Conservation (phyloP, 192 early-diverging fungal genomes). For the Linnemannia exigua region DNA sequence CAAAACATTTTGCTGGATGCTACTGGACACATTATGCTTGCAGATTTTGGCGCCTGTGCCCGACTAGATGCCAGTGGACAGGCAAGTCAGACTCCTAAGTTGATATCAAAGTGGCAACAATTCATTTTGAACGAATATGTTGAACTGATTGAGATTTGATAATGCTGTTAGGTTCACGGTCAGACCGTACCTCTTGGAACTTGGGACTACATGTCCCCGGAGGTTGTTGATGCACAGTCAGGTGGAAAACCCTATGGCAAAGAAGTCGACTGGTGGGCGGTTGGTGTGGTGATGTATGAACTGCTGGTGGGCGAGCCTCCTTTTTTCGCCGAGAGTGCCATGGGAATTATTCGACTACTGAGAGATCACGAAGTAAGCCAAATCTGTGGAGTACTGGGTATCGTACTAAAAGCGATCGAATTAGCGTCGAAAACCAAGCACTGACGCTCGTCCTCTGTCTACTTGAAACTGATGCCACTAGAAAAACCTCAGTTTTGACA, state of each 20-base stretch:
- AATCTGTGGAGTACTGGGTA: neutral
- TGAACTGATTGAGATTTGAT: neutral
- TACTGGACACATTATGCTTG: constrained; percentile 78
- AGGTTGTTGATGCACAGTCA: constrained; percentile 89
- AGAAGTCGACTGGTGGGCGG: constrained; percentile 92
- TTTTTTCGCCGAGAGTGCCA: constrained; percentile 89
- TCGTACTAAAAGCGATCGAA: too few relatives aligned
- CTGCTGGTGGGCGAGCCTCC: constrained; percentile 88
- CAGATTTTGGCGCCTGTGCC: constrained; percentile 77
- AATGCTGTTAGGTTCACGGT: constrained; percentile 42
- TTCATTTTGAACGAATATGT: neutral
- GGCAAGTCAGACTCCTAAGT: constrained; percentile 5
- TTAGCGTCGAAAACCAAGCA: neutral
- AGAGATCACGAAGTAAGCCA: constrained; percentile 79
- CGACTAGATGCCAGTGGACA: constrained; percentile 42
- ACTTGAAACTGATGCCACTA: constrained; percentile 28
- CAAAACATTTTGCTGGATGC: constrained; percentile 80
- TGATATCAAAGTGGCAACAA: neutral
- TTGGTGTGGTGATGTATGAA: constrained; percentile 90
- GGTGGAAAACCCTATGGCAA: constrained; percentile 77
- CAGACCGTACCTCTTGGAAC: constrained; percentile 81
- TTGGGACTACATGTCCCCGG: constrained; percentile 96
- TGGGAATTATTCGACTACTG: constrained; percentile 89
- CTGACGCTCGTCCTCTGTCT: neutral
- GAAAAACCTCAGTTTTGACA: constrained; percentile 80